These are phyloP conservation scores for Saccharomycopsis sp. DNA, from an alignment of 805 yeast species.

Conservation along the genomic window DNA sequence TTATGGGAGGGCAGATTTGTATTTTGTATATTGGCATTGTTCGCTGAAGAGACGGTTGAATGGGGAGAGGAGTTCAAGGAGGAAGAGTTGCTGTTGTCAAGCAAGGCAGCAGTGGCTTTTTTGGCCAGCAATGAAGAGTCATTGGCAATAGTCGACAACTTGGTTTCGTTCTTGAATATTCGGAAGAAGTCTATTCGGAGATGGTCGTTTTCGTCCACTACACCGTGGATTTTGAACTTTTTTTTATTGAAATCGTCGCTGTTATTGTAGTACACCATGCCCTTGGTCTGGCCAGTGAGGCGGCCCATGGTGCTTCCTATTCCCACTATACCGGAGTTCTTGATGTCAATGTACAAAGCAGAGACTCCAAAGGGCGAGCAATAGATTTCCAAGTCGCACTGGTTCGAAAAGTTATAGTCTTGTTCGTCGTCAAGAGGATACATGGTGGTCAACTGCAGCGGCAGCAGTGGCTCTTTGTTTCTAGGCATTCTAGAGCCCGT, in stretches of 20 bases:
- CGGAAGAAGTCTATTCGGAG: slow-evolving; percentile 46
- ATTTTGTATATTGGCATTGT: neutral
- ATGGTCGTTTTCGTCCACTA: slow-evolving; percentile 39
- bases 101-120: neutral
- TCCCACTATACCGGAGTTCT: slow-evolving; percentile 44
- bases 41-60: neutral
- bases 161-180: slow-evolving; percentile 28
- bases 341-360: slow-evolving; percentile 43
- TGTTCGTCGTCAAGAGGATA: slow-evolving; percentile 14
- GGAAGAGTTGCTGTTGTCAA: neutral
- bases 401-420: slow-evolving; percentile 39
- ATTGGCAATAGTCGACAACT: neutral
- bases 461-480: neutral
- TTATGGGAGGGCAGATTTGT: neutral
- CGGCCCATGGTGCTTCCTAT: slow-evolving; percentile 52
- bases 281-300: slow-evolving; percentile 45
- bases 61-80: neutral
- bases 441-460: slow-evolving; percentile 16
- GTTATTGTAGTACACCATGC: slow-evolving; percentile 43
- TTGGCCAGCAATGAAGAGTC: neutral
- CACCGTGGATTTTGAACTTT: slow-evolving; percentile 43
- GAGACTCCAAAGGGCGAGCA: slow-evolving; percentile 52
- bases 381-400: slow-evolving; percentile 47
- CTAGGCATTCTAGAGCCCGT: neutral
- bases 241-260: slow-evolving; percentile 39